Evolutionary conservation across 257 asterid genomes (phyloP).

Genomic region (Echium plantagineum): DNA sequence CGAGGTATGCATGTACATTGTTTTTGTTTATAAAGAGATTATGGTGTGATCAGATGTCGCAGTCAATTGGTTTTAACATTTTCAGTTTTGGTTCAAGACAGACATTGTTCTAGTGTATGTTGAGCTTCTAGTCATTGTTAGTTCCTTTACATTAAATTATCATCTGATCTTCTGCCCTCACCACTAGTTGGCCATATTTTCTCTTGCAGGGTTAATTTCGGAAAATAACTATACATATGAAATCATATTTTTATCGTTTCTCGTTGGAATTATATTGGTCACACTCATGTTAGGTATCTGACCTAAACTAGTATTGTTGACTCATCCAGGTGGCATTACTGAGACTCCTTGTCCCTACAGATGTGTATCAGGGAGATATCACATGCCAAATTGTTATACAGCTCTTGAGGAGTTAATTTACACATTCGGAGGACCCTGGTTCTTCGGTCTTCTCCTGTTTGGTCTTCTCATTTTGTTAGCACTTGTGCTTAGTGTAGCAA

Average conservation of each 20-base stretch:
- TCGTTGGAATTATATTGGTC: background rate
- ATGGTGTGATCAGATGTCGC: background rate
- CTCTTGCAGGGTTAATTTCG: too few relatives aligned
- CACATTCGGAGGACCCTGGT: conserved; percentile 99
- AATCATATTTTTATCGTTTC: background rate
- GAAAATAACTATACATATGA: too few relatives aligned
- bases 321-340: conserved; percentile 66
- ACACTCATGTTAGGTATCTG: background rate
- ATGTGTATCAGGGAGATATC: conserved; percentile 87
- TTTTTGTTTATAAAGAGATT: background rate
- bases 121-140: background rate
- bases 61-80: background rate
- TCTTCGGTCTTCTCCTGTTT: conserved; percentile 84
- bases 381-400: conserved; percentile 94
- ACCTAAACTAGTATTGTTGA: background rate
- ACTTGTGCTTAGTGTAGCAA: conserved; percentile 88
- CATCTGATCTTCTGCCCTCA: too few relatives aligned
- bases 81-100: background rate
- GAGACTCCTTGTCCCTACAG: conserved; percentile 90
- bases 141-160: too few relatives aligned
- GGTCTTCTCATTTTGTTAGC: conserved; percentile 83
- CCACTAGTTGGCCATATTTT: too few relatives aligned
- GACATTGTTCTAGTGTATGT: background rate
- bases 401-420: conserved; percentile 92
- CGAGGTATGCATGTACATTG: conserved; percentile 51